Conservation (phyloP, 192 early-diverging fungal species). For the Coemansia sp. region DNA sequence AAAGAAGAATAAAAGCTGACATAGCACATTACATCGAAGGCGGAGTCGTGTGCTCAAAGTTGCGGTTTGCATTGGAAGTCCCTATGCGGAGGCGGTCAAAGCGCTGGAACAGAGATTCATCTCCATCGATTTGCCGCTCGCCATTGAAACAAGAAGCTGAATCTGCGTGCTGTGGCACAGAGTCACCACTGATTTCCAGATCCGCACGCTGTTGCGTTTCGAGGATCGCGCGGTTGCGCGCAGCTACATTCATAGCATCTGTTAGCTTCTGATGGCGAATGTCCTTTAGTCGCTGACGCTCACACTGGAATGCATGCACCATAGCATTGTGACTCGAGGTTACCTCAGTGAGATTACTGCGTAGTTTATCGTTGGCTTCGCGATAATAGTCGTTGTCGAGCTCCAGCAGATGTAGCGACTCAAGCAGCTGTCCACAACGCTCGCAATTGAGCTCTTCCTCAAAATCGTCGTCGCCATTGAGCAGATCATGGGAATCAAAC, state of each 20-base stretch:
- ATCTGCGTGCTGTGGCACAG: slow-evolving; percentile 1
- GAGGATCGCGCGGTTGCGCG: slow-evolving; percentile 28
- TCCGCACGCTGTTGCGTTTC: slow-evolving; percentile 32
- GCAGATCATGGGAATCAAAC: background rate
- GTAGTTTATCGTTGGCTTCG: slow-evolving; percentile 52
- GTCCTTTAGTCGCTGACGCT: slow-evolving; percentile 33
- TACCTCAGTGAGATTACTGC: slow-evolving; percentile 30
- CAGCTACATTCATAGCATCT: slow-evolving; percentile 27
- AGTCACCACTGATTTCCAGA: slow-evolving; percentile 5
- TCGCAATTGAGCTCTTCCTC: slow-evolving; percentile 9
- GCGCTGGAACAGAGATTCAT: background rate
- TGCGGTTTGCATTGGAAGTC: background rate
- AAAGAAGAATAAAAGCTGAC: too few relatives aligned
- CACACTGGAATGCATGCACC: slow-evolving; percentile 43
- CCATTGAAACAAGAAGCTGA: background rate
- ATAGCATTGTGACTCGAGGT: slow-evolving; percentile 54
- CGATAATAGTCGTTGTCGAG: slow-evolving; percentile 57
- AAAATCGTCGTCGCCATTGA: background rate
- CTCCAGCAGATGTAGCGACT: slow-evolving; percentile 37
- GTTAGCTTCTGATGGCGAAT: slow-evolving; percentile 19
- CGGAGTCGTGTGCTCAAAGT: background rate
- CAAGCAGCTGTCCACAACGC: slow-evolving; percentile 40
- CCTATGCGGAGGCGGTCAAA: background rate
- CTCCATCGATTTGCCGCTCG: background rate
- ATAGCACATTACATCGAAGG: background rate